Evolutionary conservation across 345 rosid species (phyloP).

Genomic region (Lagerstroemia speciosa): DNA sequence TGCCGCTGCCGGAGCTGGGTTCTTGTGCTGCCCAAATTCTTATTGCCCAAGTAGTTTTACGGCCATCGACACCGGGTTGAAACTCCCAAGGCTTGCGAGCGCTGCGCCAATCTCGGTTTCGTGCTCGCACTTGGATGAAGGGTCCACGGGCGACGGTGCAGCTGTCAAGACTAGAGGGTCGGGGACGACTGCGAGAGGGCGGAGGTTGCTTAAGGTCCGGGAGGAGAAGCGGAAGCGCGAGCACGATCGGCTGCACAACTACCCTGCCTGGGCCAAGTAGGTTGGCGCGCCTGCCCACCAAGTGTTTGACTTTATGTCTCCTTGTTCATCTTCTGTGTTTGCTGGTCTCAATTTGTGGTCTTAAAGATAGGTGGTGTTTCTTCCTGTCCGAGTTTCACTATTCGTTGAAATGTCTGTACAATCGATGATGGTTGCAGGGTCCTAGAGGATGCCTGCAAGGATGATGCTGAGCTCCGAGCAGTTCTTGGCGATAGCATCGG

Average conservation of each 20-base stretch:
- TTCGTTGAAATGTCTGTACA: not conserved
- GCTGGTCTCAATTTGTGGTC: not conserved
- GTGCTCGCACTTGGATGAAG: not conserved
- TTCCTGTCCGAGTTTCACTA: not conserved
- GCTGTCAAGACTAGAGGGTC: slow-evolving; percentile 26
- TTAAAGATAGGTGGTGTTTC: not conserved
- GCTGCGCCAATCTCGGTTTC: not conserved
- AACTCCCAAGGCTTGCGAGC: not conserved
- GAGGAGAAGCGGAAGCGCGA: slow-evolving; percentile 88
- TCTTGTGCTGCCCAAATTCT: not conserved
- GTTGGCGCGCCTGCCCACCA: not conserved
- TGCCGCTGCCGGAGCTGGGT: not conserved
- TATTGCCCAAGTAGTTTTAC: not conserved
- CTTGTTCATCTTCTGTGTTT: slow-evolving; percentile 11
- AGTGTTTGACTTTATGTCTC: slow-evolving; percentile 17
- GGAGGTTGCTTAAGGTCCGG: slow-evolving; percentile 65
- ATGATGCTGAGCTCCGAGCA: slow-evolving; percentile 74
- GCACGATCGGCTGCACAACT: slow-evolving; percentile 57
- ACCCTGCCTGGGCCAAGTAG: slow-evolving; percentile 88
- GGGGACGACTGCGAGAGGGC: slow-evolving; percentile 86
- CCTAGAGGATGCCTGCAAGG: slow-evolving; percentile 64
- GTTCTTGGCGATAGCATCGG: slow-evolving; percentile 91
- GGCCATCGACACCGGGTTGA: not conserved
- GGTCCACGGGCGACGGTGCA: not conserved
- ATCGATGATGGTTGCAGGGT: slow-evolving; percentile 29